Conservation (phyloP, 2,329 filamentous ascomycete genomes). For the Boeremia exigua region DNA sequence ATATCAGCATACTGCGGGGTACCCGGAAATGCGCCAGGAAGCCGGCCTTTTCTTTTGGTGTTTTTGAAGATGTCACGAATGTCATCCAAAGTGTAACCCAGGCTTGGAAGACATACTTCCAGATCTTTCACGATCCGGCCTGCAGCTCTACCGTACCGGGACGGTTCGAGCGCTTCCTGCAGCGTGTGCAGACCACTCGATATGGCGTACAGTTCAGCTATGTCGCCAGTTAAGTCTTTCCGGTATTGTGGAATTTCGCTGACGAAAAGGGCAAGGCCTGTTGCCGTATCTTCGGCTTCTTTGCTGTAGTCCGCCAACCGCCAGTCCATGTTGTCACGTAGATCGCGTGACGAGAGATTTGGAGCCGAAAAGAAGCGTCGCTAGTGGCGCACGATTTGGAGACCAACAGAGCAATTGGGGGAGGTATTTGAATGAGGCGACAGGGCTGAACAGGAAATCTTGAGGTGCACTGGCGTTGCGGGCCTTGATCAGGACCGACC, state of each 20-base stretch:
- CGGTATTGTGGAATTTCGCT: conserved; percentile 58
- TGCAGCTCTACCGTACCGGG: conserved; percentile 45
- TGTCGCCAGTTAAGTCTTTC: conserved; percentile 60
- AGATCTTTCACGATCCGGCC: conserved; percentile 55
- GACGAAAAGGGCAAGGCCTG: conserved; percentile 58
- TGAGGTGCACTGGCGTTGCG: conserved; percentile 37
- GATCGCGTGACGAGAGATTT: conserved; percentile 33
- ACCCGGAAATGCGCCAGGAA: conserved; percentile 46
- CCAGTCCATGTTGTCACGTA: conserved; percentile 43
- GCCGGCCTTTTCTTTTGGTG: conserved; percentile 36
- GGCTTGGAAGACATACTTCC: conserved; percentile 55
- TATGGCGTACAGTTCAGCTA: conserved; percentile 62
- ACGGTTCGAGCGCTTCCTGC: conserved; percentile 51
- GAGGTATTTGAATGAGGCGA: conserved; percentile 25
- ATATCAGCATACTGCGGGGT: conserved; percentile 54
- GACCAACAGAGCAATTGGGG: conserved; percentile 18
- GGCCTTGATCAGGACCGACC: conserved; percentile 31
- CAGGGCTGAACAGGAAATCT: conserved; percentile 37
- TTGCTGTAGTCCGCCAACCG: conserved; percentile 50
- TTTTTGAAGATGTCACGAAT: conserved; percentile 52
- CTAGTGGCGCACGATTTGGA: conserved; percentile 24
- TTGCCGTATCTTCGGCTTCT: conserved; percentile 60
- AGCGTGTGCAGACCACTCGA: conserved; percentile 58
- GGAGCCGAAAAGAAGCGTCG: conserved; percentile 28
- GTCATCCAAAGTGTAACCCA: conserved; percentile 59